Conservation (phyloP, 768 basidiomycete species). For the Mycena venus region DNA sequence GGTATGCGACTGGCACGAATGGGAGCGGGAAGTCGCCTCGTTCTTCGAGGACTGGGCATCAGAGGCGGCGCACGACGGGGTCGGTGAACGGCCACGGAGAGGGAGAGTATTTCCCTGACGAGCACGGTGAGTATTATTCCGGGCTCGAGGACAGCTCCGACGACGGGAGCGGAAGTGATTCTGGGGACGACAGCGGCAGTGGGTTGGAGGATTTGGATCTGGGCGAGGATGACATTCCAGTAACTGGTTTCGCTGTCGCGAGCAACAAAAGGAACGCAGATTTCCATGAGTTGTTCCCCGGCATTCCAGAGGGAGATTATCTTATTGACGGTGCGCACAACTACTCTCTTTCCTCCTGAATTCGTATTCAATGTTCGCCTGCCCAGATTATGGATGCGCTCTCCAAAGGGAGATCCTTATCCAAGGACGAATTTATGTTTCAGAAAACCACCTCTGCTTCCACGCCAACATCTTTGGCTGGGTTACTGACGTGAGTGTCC, state of each 20-base stretch:
- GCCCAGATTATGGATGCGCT: constrained; percentile 95
- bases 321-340: constrained; percentile 88
- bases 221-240: constrained; percentile 84
- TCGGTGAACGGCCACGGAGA: constrained; percentile 31
- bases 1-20: constrained; percentile 13
- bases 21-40: constrained; percentile 5
- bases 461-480: constrained; percentile 99
- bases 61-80: constrained; percentile 31
- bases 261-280: constrained; percentile 95
- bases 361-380: constrained; percentile 5
- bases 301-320: constrained; percentile 94
- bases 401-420: constrained; percentile 96
- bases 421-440: constrained; percentile 96
- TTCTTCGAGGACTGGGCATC: constrained; percentile 7
- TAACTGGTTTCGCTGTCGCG: constrained; percentile 97
- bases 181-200: constrained; percentile 42
- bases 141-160: constrained; percentile 41
- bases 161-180: constrained; percentile 39
- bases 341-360: constrained; percentile 24
- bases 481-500: constrained; percentile 89
- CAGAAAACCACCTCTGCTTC: constrained; percentile 99
- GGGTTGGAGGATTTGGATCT: constrained; percentile 54
- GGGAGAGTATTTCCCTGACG: constrained; percentile 37
- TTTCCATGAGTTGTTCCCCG: constrained; percentile 94
- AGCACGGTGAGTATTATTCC: constrained; percentile 41